Evolutionary conservation across 495 filamentous ascomycete genomes (phyloP).

Genomic region (Apodospora peruviana): DNA sequence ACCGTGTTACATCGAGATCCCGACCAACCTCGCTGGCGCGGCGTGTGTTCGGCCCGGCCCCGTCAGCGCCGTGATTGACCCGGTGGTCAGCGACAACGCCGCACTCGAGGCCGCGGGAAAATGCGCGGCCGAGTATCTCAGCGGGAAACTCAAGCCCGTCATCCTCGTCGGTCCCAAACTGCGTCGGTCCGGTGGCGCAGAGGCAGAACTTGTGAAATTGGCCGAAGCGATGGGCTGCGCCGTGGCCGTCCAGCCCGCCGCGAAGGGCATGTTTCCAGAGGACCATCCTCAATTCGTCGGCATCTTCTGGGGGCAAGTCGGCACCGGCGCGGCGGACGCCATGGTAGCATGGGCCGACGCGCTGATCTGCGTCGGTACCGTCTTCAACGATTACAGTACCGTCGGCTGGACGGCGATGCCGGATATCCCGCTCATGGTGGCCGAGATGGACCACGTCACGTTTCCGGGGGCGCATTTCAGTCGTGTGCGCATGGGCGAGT

Average conservation of each 20-base stretch:
- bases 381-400: constrained; percentile 22
- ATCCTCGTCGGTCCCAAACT: constrained; percentile 19
- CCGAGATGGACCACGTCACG: constrained; percentile 19
- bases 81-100: constrained; percentile 11
- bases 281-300: constrained; percentile 18
- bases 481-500: constrained; percentile 14
- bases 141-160: constrained; percentile 16
- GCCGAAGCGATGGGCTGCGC: constrained; percentile 20
- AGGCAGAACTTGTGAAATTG: constrained; percentile 12
- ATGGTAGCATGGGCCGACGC: constrained; percentile 22
- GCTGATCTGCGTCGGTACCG: constrained; percentile 15
- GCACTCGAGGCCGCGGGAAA: constrained; percentile 15
- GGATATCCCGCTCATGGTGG: constrained; percentile 13
- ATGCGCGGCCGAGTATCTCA: constrained; percentile 16
- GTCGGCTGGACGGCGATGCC: constrained; percentile 22
- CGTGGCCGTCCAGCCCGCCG: constrained; percentile 20
- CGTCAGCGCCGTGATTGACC: constrained; percentile 15
- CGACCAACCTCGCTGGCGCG: constrained; percentile 67
- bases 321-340: constrained; percentile 17
- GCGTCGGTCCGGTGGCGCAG: constrained; percentile 14
- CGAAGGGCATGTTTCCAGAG: constrained; percentile 23
- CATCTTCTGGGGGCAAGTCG: constrained; percentile 22
- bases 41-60: constrained; percentile 17
- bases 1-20: constrained; percentile 77
- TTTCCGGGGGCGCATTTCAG: constrained; percentile 19